Base-by-base conservation (phyloP, 345 rosid genomes). In the Triadica sebifera region DNA sequence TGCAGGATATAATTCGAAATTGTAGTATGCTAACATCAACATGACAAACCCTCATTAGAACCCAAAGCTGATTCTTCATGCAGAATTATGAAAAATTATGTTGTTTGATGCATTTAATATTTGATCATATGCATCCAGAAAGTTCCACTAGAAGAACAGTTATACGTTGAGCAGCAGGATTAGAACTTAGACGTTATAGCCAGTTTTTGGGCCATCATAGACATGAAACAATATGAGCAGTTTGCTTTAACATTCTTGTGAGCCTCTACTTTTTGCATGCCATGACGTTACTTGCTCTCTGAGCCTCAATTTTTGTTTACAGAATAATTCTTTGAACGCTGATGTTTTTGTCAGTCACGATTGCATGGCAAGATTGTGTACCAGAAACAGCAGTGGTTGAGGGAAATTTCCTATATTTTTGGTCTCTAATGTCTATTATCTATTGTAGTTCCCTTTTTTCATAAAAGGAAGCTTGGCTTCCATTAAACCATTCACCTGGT, bases 101-200 rank as follows among this genome's bases (percentile, higher is more conserved):
- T 8, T n/a, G n/a, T 41, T 19, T 11, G 29, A 41, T 65, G 69
- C 69, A 19, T 43, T 38, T 12, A 63, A 19, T 4, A 39, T 55
- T 29, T 15, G 12, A 25, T 50, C 72, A 52, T 52, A 37, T 52
- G 72, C 61, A 69, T 69, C 34, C 49, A 69, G 5, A 20, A 53
- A 10, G 46, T 37, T 69, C 34, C 10, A n/a, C 49, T 25, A 38
- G 13, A 68, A 68, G 45, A 37, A 39, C 37, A 37, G 12, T 4
- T 29, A 34, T 52, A 16, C 13, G 12, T 22, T 39, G 13, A 17
- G 43, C 24, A 9, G 59, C 34, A 29, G 22, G 12, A 59, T 64
- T 68, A 20, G 19, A 22, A 22, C 22, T 5, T 55, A 22, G 41
- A 51, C 19, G 22, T 12, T 45, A 34, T 53, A 13, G 46, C 59